Conservation (phyloP, 2,329 filamentous ascomycete genomes). For the Pyricularia pennisetigena region DNA sequence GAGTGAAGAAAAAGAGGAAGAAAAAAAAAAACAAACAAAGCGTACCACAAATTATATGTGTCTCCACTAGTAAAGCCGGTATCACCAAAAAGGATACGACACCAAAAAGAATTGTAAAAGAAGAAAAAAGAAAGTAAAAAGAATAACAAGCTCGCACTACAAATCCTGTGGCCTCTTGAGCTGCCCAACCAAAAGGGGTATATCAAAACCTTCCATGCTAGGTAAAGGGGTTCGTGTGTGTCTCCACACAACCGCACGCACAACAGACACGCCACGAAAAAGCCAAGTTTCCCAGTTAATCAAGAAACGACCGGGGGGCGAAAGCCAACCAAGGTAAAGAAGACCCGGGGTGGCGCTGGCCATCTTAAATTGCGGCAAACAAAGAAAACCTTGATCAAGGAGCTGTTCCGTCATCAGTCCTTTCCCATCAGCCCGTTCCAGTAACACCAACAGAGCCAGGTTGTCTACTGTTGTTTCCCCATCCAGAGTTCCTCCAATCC, state of each 20-base stretch:
- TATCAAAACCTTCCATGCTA: neutral
- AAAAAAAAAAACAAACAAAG: neutral
- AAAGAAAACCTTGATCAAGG: neutral
- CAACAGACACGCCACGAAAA: neutral
- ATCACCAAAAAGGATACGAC: neutral
- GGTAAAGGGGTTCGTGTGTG: neutral
- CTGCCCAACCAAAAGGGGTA: neutral
- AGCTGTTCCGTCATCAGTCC: neutral
- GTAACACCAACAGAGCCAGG: constrained; percentile 38
- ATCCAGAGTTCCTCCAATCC: constrained; percentile 49
- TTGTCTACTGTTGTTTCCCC: constrained; percentile 29
- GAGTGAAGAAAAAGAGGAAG: neutral
- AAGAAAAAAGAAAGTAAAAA: neutral
- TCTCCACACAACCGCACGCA: neutral
- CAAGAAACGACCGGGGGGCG: neutral
- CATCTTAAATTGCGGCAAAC: neutral
- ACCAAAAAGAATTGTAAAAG: neutral
- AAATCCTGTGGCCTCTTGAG: neutral
- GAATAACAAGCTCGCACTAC: neutral
- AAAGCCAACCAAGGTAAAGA: neutral
- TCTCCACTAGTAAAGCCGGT: neutral
- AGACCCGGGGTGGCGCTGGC: neutral
- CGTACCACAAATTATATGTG: neutral
- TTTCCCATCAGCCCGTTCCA: constrained; percentile 25
- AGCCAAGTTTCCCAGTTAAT: neutral